phyloP scores from a whole-genome alignment of 768 basidiomycete genomes.

The Suillus alpinus region DNA sequence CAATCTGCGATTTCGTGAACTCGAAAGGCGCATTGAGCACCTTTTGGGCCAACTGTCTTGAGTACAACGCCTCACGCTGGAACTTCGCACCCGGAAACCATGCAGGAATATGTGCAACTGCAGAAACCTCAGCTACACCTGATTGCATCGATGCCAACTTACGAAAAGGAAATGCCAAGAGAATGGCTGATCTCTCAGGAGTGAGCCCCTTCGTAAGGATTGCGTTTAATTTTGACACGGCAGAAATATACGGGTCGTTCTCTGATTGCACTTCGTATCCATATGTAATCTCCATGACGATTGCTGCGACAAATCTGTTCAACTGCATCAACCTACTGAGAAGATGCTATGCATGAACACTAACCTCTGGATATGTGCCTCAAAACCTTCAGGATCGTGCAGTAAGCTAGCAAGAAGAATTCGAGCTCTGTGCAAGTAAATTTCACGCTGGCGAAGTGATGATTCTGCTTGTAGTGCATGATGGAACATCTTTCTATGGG shows the following conservation, averaged over 20 bases:
- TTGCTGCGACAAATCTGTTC: constrained; percentile 17
- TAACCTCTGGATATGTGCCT: constrained; percentile 15
- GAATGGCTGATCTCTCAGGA: constrained; percentile 19
- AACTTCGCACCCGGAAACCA: constrained; percentile 19
- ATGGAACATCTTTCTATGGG: constrained; percentile 19
- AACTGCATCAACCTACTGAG: not conserved
- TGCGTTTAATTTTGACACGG: constrained; percentile 13
- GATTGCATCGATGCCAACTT: constrained; percentile 3
- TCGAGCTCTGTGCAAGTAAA: constrained; percentile 7
- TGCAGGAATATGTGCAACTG: constrained; percentile 18
- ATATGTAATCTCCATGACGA: constrained; percentile 22
- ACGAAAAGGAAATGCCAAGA: constrained; percentile 22
- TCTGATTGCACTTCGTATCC: constrained; percentile 17
- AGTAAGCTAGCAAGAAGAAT: constrained; percentile 12
- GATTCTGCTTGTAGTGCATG: constrained; percentile 12
- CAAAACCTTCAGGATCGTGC: constrained; percentile 14
- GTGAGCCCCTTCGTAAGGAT: constrained; percentile 10
- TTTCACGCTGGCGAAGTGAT: constrained; percentile 13
- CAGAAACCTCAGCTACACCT: not conserved
- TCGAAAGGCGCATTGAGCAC: constrained; percentile 20
- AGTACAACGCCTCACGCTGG: constrained; percentile 8
- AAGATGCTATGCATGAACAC: not conserved
- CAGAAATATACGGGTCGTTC: constrained; percentile 19
- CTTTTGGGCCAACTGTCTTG: constrained; percentile 12
- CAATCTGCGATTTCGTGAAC: constrained; percentile 19